Base-by-base conservation (phyloP, 345 rosid species). In the Salix purpurea region DNA sequence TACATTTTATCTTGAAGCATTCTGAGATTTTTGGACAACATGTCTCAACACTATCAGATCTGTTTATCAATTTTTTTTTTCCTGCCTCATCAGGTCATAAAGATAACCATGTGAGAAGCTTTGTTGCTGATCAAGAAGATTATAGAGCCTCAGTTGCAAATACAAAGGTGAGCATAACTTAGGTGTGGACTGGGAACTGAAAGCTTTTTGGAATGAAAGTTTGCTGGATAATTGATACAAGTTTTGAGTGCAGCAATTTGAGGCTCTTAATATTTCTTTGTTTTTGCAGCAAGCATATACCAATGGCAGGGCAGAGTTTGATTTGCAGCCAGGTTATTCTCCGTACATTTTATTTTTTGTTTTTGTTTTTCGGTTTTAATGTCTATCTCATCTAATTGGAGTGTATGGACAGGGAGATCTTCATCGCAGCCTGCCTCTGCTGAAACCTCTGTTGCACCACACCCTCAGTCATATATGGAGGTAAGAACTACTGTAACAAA, bases 401-500 rank as follows among this genome's bases (percentile, higher is more conserved):
- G 60, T 70, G 78, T 58, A 42, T 87, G 46, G 82, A 60, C 95
- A 96, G 98, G 70, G 78, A 87, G 94, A 78, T 92, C 99, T 54
- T 76, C 94, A 40, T 87, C 94, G 18, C 99, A 92, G 6, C 92
- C 94, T 39, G 77, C 80, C 52, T 72, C 86, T 56, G 81, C 82
- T 19, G 92, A 88, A 75, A 87, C 92, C 48, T 76, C 96, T 67
- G 76, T 50, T 24, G 87, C 97, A 26, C 92, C 97, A 68, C 97
- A 92, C 71, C 91, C 97, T 1, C 92, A 89, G 87, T 96, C 99
- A 72, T 96, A 91, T 75, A 90, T 89, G 97, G 99, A 96, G 91
- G 98, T 89, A 81, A 86, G 66, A 26, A 39, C 24, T 15, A 23
- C 12, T 60, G 32, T 60, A 19, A 11, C 18, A 68, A 48, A n/a